Evolutionary conservation across 352 stramenopile species (phyloP).

Genomic region (Pythium vanterpoolii): DNA sequence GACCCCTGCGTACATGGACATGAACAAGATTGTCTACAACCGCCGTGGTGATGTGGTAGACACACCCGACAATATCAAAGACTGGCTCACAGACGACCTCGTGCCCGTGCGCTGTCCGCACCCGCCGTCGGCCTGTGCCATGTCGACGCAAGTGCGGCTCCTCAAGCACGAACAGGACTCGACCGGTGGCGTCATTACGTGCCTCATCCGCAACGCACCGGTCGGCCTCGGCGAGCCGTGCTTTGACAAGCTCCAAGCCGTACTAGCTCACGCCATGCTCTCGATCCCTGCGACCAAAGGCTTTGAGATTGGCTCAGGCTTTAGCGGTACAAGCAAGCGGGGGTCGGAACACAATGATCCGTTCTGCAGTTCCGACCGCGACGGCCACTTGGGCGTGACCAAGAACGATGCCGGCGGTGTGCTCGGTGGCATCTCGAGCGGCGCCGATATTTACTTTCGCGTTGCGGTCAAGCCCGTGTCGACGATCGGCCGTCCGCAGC

Average conservation of each 20-base stretch:
- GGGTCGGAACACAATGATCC: conserved; percentile 99
- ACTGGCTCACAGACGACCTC: conserved; percentile 81
- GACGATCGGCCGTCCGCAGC: conserved; percentile 96
- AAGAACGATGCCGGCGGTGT: conserved; percentile 93
- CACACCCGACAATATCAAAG: conserved; percentile 45
- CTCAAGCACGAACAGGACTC: conserved; percentile 90
- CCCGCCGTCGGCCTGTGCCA: conserved; percentile 88
- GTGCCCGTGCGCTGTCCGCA: conserved; percentile 95
- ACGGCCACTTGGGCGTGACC: conserved; percentile 67
- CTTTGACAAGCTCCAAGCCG: conserved; percentile 99
- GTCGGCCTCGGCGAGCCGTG: conserved; percentile 96
- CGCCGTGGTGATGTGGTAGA: conserved; percentile 64
- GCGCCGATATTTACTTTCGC: conserved; percentile 97
- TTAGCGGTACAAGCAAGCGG: conserved; percentile 94
- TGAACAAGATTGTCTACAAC: conserved; percentile 90
- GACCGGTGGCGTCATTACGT: conserved; percentile 95
- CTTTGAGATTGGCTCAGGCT: conserved; percentile 96
- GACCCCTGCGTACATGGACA: conserved; percentile 91
- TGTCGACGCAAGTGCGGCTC: conserved; percentile 94
- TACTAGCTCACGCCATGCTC: conserved; percentile 98
- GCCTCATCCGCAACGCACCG: conserved; percentile 95
- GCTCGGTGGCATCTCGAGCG: conserved; percentile 98
- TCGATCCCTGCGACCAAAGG: conserved; percentile 98
- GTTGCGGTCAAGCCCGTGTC: conserved; percentile 99
- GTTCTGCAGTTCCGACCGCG: conserved; percentile 80